Percentiles rank a stretch among this genome's conserved stretches.
Evolutionary conservation across 2,329 filamentous ascomycete genomes (phyloP).

Genomic region (Xylaria sp.): DNA sequence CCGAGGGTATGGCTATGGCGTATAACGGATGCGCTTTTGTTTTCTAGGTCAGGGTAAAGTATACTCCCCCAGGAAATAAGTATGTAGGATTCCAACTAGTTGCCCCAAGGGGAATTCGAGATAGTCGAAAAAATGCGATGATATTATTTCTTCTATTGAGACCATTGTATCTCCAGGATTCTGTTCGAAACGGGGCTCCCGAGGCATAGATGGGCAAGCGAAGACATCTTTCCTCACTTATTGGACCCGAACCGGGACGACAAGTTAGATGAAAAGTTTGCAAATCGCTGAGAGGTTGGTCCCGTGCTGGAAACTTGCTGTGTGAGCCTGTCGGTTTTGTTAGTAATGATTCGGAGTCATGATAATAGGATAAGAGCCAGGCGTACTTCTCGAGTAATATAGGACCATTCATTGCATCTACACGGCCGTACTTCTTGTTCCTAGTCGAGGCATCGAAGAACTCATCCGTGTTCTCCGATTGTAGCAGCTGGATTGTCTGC

Average conservation of each 20-base stretch:
- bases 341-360: slow-evolving; percentile 35
- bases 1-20: slow-evolving; percentile 38
- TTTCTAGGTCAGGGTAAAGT: slow-evolving; percentile 29
- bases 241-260: slow-evolving; percentile 75
- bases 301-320: slow-evolving; percentile 68
- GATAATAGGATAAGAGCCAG: slow-evolving; percentile 10
- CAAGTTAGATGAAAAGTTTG: slow-evolving; percentile 78
- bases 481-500: slow-evolving; percentile 90
- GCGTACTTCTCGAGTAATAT: slow-evolving; percentile 89
- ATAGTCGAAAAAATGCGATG: slow-evolving; percentile 38
- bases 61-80: slow-evolving; percentile 33
- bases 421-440: slow-evolving; percentile 93
- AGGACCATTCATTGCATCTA: slow-evolving; percentile 90
- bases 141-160: slow-evolving; percentile 22
- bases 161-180: not conserved
- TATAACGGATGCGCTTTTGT: slow-evolving; percentile 29
- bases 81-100: slow-evolving; percentile 24
- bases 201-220: not conserved
- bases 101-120: slow-evolving; percentile 7
- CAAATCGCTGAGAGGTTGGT: slow-evolving; percentile 72
- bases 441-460: slow-evolving; percentile 92
- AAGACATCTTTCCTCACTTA: slow-evolving; percentile 51
- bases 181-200: not conserved
- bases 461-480: slow-evolving; percentile 90
- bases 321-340: slow-evolving; percentile 65